Conservation (phyloP, 2,329 filamentous ascomycete genomes). For the Phialophora expanda region DNA sequence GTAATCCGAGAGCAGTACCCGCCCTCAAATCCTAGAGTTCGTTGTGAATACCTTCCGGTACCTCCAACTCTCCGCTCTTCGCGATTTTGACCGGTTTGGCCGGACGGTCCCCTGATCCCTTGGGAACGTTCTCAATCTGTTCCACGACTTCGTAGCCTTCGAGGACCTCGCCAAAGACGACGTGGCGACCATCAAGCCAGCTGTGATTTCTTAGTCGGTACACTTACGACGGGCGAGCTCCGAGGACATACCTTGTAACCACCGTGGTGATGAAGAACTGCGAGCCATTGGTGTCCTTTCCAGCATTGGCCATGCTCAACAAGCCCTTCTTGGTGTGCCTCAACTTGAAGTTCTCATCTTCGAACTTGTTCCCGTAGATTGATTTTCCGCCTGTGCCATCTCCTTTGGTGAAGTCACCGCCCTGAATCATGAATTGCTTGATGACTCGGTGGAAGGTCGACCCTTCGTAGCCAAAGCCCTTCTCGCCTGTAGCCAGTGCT, state of each 20-base stretch:
- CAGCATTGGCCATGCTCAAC: constrained; percentile 70
- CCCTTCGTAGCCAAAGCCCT: constrained; percentile 70
- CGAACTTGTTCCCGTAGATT: constrained; percentile 70
- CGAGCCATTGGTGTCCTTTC: constrained; percentile 54
- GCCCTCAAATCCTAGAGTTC: constrained; percentile 61
- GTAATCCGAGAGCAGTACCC: constrained; percentile 36
- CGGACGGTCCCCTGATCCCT: constrained; percentile 63
- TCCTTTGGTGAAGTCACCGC: constrained; percentile 69
- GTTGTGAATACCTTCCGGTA: constrained; percentile 70
- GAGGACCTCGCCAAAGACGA: constrained; percentile 72
- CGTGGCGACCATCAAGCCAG: constrained; percentile 68
- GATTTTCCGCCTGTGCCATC: constrained; percentile 71
- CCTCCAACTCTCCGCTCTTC: constrained; percentile 68
- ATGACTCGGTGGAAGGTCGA: constrained; percentile 73
- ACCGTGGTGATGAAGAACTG: constrained; percentile 72
- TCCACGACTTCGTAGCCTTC: constrained; percentile 71
- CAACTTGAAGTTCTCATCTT: constrained; percentile 74
- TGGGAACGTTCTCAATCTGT: constrained; percentile 67
- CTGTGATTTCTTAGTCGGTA: constrained; percentile 39
- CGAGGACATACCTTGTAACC: constrained; percentile 55
- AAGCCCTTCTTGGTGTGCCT: constrained; percentile 69
- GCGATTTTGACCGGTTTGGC: constrained; percentile 65
- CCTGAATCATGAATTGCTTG: constrained; percentile 73
- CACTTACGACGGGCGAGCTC: neutral
- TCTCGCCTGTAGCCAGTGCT: constrained; percentile 68